phyloP scores from a whole-genome alignment of 352 stramenopile species.

The Phytophthora lateralis region DNA sequence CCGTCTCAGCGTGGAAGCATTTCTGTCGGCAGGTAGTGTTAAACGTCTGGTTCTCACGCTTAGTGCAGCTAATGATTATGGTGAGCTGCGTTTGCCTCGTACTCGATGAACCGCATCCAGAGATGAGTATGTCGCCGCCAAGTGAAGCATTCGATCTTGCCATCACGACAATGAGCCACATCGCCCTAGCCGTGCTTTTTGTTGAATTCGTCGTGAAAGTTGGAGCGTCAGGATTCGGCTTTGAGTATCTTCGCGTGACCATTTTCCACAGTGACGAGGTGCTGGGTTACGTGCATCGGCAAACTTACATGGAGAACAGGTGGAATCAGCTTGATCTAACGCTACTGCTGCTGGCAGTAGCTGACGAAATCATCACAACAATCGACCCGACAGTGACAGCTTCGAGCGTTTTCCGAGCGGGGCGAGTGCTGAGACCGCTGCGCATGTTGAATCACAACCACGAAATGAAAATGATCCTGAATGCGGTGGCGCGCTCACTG shows the following conservation, averaged over 20 bases:
- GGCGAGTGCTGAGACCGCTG: constrained; percentile 66
- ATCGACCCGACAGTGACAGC: constrained; percentile 45
- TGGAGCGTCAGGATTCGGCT: constrained; percentile 54
- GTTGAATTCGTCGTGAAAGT: constrained; percentile 73
- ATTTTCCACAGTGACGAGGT: constrained; percentile 70
- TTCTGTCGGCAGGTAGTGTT: constrained; percentile 37
- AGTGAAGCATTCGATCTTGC: constrained; percentile 37
- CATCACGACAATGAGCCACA: constrained; percentile 45
- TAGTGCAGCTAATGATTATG: constrained; percentile 75
- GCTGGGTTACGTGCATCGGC: constrained; percentile 62
- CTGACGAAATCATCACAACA: constrained; percentile 61
- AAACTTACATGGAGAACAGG: constrained; percentile 77
- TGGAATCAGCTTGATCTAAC: constrained; percentile 81
- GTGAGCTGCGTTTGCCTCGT: constrained; percentile 72
- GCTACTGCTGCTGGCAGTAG: constrained; percentile 58
- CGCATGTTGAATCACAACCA: constrained; percentile 78
- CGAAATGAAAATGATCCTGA: constrained; percentile 81
- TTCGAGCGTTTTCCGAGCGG: constrained; percentile 70
- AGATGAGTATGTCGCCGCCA: constrained; percentile 55
- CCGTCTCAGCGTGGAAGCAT: constrained; percentile 23
- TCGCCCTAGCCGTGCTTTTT: constrained; percentile 58
- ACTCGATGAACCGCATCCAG: constrained; percentile 73
- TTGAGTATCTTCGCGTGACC: constrained; percentile 61
- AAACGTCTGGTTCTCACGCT: constrained; percentile 53
- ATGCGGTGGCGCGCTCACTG: constrained; percentile 68